Percentiles rank a stretch among this genome's conserved stretches.
Evolutionary conservation across 495 filamentous ascomycete genomes (phyloP).

Genomic region (Cryomyces antarcticus): DNA sequence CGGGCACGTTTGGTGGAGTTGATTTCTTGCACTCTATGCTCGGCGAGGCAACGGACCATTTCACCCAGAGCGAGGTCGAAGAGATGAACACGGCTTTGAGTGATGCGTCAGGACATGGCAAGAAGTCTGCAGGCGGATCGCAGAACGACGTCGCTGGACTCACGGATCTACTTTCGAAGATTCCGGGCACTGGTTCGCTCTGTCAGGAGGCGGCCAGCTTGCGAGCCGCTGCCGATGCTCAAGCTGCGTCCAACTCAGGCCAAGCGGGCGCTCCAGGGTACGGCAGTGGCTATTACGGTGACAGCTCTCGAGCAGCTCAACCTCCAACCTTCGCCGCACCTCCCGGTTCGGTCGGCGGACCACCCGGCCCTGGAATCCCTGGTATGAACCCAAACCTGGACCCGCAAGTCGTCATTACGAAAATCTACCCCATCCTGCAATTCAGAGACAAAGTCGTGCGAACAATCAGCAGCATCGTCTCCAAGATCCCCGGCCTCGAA

Average conservation of each 20-base stretch:
- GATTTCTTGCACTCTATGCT: constrained; percentile 96
- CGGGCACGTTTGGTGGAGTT: constrained; percentile 83
- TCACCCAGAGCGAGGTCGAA: constrained; percentile 86
- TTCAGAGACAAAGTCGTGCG: constrained; percentile 89
- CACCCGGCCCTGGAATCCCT: constrained; percentile 34
- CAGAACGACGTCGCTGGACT: constrained; percentile 28
- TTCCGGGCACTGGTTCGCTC: constrained; percentile 62
- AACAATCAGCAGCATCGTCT: constrained; percentile 59
- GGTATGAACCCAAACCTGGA: constrained; percentile 62
- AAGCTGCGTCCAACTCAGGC: constrained; percentile 27
- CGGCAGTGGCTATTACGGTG: constrained; percentile 8
- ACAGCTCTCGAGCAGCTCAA: background rate
- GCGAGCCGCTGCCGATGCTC: constrained; percentile 51
- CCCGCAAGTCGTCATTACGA: constrained; percentile 53
- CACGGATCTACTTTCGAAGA: constrained; percentile 48
- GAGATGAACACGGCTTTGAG: constrained; percentile 62
- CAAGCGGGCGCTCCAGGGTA: constrained; percentile 3
- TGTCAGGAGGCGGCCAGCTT: constrained; percentile 58
- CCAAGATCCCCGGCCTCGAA: constrained; percentile 82
- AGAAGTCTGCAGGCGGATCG: constrained; percentile 19
- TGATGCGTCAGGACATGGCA: constrained; percentile 31
- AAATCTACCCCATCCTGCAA: constrained; percentile 86
- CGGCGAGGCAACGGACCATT: constrained; percentile 86
- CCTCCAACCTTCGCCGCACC: constrained; percentile 22
- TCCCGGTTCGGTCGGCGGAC: constrained; percentile 27